Conservation (phyloP, 2,329 filamentous ascomycete genomes). For the Laburnicola sp. region DNA sequence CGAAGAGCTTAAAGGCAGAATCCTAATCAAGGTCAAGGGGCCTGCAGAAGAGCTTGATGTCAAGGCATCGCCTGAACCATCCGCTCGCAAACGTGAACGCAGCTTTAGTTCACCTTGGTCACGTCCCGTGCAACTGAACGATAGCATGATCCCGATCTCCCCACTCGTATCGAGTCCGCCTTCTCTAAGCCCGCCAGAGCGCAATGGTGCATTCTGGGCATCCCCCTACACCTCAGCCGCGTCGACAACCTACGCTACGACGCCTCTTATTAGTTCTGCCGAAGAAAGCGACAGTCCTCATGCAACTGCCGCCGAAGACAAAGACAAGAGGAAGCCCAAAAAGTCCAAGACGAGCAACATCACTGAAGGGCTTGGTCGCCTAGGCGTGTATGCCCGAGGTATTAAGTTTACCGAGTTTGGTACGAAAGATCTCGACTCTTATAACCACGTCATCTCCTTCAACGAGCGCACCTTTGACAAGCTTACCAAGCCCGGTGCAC, state of each 20-base stretch:
- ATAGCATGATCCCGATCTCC: conserved; percentile 53
- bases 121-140: conserved; percentile 65
- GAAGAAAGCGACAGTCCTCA: conserved; percentile 76
- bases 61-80: conserved; percentile 41
- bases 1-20: conserved; percentile 77
- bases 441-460: conserved; percentile 95
- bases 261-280: conserved; percentile 59
- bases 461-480: conserved; percentile 86
- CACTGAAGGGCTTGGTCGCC: conserved; percentile 75
- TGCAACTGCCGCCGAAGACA: conserved; percentile 59
- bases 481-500: conserved; percentile 73
- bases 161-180: conserved; percentile 57
- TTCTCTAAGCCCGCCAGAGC: conserved; percentile 57
- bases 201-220: conserved; percentile 50
- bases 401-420: conserved; percentile 86
- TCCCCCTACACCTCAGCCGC: conserved; percentile 59
- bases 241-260: conserved; percentile 60
- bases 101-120: conserved; percentile 80
- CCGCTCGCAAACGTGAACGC: conserved; percentile 51
- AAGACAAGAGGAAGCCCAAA: conserved; percentile 63
- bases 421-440: conserved; percentile 75
- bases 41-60: conserved; percentile 57
- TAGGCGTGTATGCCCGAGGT: conserved; percentile 77
- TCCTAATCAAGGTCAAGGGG: conserved; percentile 94
- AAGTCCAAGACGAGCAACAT: conserved; percentile 78